Base-by-base conservation (phyloP, 768 basidiomycete genomes). In the Cyathus striatus region DNA sequence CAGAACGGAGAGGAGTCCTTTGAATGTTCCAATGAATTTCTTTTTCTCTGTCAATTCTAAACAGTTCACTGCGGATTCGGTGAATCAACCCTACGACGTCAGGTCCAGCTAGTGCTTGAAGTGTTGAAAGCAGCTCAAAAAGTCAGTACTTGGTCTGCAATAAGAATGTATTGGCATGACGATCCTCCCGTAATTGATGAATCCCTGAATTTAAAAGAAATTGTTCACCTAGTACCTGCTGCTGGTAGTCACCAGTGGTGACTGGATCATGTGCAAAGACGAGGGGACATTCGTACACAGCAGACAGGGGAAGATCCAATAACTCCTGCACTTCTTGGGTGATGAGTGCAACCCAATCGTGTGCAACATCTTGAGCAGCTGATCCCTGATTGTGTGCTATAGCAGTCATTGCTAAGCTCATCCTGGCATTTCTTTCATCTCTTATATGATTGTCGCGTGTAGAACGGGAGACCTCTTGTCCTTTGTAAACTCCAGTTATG, bases 401-500 rank as follows among this genome's bases (percentile, higher is more conserved):
- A 20, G 6, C 35, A 23, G 25, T 9, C 5, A 16, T 32, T 32
- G 12, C n/a, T 39, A 24, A 17, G 23, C 22, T 13, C n/a, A n/a
- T n/a, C n/a, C n/a, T n/a, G n/a, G n/a, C n/a, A n/a, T 16, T 16
- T 40, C 45, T 46, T 39, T 53, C 51, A 33, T 54, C 55, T 23
- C n/a, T 32, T 9, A 16, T 23, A 39, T 58, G 57, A 41, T 51
- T 52, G 38, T 51, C 46, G 13, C 47, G 47, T 5, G 55, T 56
- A 4, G 25, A 18, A 2, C 41, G 43, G 14, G 48, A 32, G 7
- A 47, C 25, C 10, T 43, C 27, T 14, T 44, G 7, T 3, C 52
- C 56, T 23, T 52, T 42, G 23, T 55, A 50, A 17, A 16, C 10
- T 6, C 51, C 46, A 7, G 50, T 54, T 20, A 33, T 7, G 9